Base-by-base conservation (phyloP, 176 grass and related monocot species). In the Dendrocalamus sinicus region DNA sequence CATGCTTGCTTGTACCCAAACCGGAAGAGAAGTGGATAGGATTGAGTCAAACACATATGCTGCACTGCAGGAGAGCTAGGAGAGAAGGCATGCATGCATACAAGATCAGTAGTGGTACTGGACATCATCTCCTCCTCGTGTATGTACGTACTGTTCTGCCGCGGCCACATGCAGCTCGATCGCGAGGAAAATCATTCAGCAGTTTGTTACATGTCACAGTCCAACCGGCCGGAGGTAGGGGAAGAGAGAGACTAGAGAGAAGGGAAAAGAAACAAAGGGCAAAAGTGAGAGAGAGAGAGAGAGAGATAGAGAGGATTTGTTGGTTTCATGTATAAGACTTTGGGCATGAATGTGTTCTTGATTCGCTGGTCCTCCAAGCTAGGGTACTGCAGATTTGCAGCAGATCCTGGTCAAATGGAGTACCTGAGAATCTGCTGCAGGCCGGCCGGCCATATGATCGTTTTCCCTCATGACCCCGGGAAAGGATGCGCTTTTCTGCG, bases 181-280 rank as follows among this genome's bases (percentile, higher is more conserved):
- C 77, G 83, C 83, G 76, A 85, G 58, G 85, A 87, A 85, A 91
- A 98, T 94, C 90, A 95, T 90, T 91, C 88, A 94, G 86, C 85
- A 81, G 90, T 92, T 93, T 90, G 93, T 95, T 95, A 95, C 86
- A 85, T 83, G 91, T 95, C 90, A 86, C 90, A 86, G 83, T 94
- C 91, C 77, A 83, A 26, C 80, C 79, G 86, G 79, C 70, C 72
- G 28, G 73, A 83, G 57, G 43, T 63, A 55, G 48, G 62, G 67
- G 60, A 44, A 24, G 44, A 82, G 83, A 85, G 81, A 75, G 81
- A 83, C 44, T 37, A 37, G 35, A 85, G 50, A 51, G 52, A 82
- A 84, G 67, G 70, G 69, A 43, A 88, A 88, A 76, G 43, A 54
- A 89, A 65, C 74, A 72, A 89, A 73, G 81, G 67, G 81, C 70